Base-by-base conservation (phyloP, 108 stramenopile genomes). In the Fragilaria crotonensis region DNA sequence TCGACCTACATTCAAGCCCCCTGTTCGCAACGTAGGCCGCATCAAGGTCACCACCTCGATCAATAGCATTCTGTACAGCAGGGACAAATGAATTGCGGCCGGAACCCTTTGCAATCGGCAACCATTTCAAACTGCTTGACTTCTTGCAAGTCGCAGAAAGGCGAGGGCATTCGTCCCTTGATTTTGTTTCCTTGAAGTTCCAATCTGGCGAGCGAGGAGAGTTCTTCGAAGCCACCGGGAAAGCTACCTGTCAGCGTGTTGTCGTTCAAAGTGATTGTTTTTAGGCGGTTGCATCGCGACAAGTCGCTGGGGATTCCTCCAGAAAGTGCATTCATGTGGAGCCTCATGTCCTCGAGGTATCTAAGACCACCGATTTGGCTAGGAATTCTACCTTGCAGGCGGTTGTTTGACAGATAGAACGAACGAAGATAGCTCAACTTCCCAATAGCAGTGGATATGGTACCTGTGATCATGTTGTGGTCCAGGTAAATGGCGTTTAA, bases 401-500 rank as follows among this genome's bases (percentile, higher is more conserved):
- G 0, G 30, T 72, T 72, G 0, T 61, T 57, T 17, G 67, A 57
- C 32, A 73, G 28, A 50, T 67, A 62, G 14, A 49, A 55, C 54
- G 11, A 56, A 54, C 54, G 48, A 21, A 64, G 17, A 0, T 49
- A 33, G 3, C 47, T 33, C 5, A 57, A 7, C 2, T 22, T 30
- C 9, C 65, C 65, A 29, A 66, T 23, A 11, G 30, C 19, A 17
- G 57, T 19, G 11, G 67, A 49, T 21, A 79, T 63, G 1, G 48
- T 68, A n/a, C 73, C 70, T 29, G 63, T 49, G 21, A 79, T 28
- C 3, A 30, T 53, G 52, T 78, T 66, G 17, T 33, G 44, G 50
- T 66, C 65, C 23, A 66, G 49, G 23, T 66, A 66, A 2, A 46
- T 2, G 45, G 22, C 45, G 4, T 21, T n/a, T 21, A 46, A 21